phyloP scores from a whole-genome alignment of 192 early-diverging fungal genomes.

The Coemansia sp. region DNA sequence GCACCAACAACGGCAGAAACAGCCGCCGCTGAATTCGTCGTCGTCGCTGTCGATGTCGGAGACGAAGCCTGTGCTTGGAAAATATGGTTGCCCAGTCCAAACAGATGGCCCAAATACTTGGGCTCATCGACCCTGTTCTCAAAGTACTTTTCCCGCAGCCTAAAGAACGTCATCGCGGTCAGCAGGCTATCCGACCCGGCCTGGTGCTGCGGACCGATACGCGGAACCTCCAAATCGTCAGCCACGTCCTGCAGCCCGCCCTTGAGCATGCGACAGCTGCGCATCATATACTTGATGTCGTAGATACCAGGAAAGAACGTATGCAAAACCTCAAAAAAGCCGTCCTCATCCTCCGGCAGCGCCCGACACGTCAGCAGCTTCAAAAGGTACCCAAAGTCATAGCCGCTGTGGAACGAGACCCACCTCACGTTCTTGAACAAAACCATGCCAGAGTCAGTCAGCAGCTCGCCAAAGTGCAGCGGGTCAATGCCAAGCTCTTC shows the following conservation, averaged over 20 bases:
- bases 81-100: conserved; percentile 43
- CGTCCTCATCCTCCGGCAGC: conserved; percentile 89
- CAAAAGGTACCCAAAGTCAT: conserved; percentile 98
- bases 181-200: conserved; percentile 96
- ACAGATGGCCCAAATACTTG: conserved; percentile 71
- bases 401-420: conserved; percentile 98
- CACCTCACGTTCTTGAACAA: conserved; percentile 93
- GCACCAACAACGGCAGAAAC: conserved; percentile 13
- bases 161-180: conserved; percentile 97
- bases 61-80: conserved; percentile 13
- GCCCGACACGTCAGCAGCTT: conserved; percentile 91
- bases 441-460: conserved; percentile 96
- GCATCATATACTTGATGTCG: conserved; percentile 99
- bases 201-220: conserved; percentile 98
- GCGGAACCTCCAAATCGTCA: conserved; percentile 86
- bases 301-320: conserved; percentile 98
- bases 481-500: conserved; percentile 96
- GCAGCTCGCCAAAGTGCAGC: conserved; percentile 92
- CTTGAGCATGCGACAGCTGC: conserved; percentile 92
- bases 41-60: not conserved
- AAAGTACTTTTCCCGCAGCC: conserved; percentile 95
- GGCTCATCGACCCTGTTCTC: conserved; percentile 93
- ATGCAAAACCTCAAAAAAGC: conserved; percentile 89
- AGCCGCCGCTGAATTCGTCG: not conserved
- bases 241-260: conserved; percentile 98